These are phyloP conservation scores for Hypomyces perniciosus DNA, from an alignment of 2,329 filamentous ascomycete genomes.

Conservation along the genomic window DNA sequence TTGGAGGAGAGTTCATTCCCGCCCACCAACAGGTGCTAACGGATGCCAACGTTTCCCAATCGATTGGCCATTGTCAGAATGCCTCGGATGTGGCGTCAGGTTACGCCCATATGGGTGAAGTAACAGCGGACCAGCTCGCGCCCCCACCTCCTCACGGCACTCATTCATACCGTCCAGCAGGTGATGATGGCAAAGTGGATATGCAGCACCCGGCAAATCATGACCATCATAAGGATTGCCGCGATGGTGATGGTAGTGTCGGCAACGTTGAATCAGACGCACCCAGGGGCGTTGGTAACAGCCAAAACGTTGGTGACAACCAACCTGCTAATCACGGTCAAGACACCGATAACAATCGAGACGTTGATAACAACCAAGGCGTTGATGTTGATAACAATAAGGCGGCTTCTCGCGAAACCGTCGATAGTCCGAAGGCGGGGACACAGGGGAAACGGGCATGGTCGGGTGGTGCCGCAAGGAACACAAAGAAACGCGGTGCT, in stretches of 20 bases:
- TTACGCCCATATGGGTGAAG: not conserved
- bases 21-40: not conserved
- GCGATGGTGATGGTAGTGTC: not conserved
- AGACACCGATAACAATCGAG: not conserved
- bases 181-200: not conserved
- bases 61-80: not conserved
- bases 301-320: not conserved
- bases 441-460: too few relatives aligned
- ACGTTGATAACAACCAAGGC: not conserved
- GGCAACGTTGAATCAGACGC: not conserved
- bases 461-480: not conserved
- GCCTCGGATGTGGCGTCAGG: not conserved
- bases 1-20: slow-evolving; percentile 1
- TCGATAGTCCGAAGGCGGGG: too few relatives aligned
- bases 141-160: not conserved
- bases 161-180: not conserved
- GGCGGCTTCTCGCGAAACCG: too few relatives aligned
- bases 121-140: not conserved
- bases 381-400: not conserved
- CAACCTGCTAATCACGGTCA: not conserved
- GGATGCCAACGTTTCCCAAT: not conserved
- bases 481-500: slow-evolving; percentile 6
- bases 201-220: too few relatives aligned
- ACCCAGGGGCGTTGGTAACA: too few relatives aligned
- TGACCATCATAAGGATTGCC: not conserved